Base-by-base conservation (phyloP, 23 red algal genomes). In the Gracilaria caudata region DNA sequence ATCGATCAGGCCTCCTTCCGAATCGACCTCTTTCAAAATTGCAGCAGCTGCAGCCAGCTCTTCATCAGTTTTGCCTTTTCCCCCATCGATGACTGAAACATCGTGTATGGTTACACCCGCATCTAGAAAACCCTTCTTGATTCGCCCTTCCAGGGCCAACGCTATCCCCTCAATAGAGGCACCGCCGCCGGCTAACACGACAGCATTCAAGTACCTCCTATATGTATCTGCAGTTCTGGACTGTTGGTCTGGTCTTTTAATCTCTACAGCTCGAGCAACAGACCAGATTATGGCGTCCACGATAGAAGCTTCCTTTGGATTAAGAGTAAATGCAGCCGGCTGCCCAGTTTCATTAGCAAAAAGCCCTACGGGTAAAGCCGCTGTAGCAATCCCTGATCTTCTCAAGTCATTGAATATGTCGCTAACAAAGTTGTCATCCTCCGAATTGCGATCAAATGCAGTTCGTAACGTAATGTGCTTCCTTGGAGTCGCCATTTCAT, bases 231-330 rank as follows among this genome's bases (percentile, higher is more conserved):
- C 73, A 78, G 86, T 78, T 49, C 68, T 73, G 26, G 82, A 76
- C 34, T 89, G 86, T 55, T 89, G 86, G 26, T 78, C 71, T 51
- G 74, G 64, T 24, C 57, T 60, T 35, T 79, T 89, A 23, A 71
- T 68, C 21, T 78, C 86, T 12, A 80, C 68, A 33, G 89, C 89
- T 7, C 72, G 41, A 25, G 63, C 78, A n/a, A 92, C 80, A 57
- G 89, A 81, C 89, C 89, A 92, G 21, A 92, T 82, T 66, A 92
- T 83, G 16, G 89, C 89, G 38, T 92, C 89, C 0, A 82, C 77
- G 26, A 92, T 71, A 54, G 89, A 77, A 4, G 89, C 65, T 16
- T 51, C 39, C 21, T 91, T 74, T 38, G 64, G 54, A 49, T 91
- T 63, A 14, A 82, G 25, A 0, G 75, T 80, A 19, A 41, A 55